Base-by-base conservation (phyloP, 1,139 yeast species). In the Sporopachydermia cereana region DNA sequence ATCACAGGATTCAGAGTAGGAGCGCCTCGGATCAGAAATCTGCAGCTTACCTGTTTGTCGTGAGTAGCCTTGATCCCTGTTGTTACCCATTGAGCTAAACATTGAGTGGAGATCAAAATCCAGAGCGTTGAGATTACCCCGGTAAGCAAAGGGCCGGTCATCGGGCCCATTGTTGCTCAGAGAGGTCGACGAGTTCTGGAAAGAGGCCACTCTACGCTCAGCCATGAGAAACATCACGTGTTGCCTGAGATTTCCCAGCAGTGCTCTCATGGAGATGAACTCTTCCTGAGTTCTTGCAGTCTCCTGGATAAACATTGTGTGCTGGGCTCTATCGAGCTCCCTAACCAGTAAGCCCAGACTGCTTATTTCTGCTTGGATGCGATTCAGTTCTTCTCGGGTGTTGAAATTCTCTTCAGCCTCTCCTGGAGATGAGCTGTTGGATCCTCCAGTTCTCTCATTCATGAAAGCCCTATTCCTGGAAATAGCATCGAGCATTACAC, bases 291-390 rank as follows among this genome's bases (percentile, higher is more conserved):
- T 53, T 12, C 65, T 57, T 39, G 57, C 53, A 42, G 55, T 59
- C 46, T 65, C 69, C 23, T 63, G 60, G 52, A 60, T 58, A 31
- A 63, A 54, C 51, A 60, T 51, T 53, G 60, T 55, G 46, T 57
- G 51, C 42, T 62, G 63, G 44, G 62, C 57, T 39, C 61, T 53
- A 43, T 63, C 66, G 48, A 60, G 51, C 41, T 64, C 67, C 12
- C 56, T 53, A 7, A 60, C 45, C 2, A 58, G 54, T n/a, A 56
- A 53, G 24, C 54, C 53, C 24, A 61, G 46, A 9, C 58, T 56
- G 41, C 60, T 62, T 22, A 64, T 53, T 42, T 63, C 68, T 16
- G 53, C 51, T 29, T 68, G 51, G 31, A 65, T 49, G 36, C 64
- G 56, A 24, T 63, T 66, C 45, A 62, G 60, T 45, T 64, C 69